A percentile compares a stretch with the other conserved stretches of the same genome.
phyloP scores from a whole-genome alignment of 129 eudicot species.

The Oenanthe sinensis region DNA sequence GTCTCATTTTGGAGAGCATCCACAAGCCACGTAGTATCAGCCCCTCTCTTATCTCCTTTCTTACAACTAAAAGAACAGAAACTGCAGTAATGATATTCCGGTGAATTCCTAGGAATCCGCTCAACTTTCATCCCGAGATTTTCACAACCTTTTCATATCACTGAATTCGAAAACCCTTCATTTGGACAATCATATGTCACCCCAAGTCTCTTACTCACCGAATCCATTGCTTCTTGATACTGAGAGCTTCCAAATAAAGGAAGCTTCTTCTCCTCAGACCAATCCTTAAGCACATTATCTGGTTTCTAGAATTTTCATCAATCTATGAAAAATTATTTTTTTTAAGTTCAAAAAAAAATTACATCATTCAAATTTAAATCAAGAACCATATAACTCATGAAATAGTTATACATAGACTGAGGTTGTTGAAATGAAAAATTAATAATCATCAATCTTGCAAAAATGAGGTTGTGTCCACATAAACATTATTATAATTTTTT shows the following conservation, averaged over 20 bases:
- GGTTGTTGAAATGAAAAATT: too few species aligned
- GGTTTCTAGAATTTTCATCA: conserved; percentile 66
- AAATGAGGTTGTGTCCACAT: too few species aligned
- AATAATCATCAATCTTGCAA: too few species aligned
- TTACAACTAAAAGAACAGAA: conserved; percentile 78
- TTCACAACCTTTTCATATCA: conserved; percentile 60
- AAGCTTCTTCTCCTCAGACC: too few species aligned
- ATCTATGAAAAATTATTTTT: conserved; percentile 30
- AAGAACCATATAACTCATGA: neutral
- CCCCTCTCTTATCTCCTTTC: conserved; percentile 75
- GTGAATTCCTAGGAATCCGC: conserved; percentile 49
- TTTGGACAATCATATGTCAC: conserved; percentile 37
- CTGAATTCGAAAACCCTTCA: conserved; percentile 70
- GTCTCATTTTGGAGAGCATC: conserved; percentile 55
- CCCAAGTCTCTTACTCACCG: conserved; percentile 59
- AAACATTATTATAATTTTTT: too few species aligned
- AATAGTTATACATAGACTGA: neutral
- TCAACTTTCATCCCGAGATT: conserved; percentile 56
- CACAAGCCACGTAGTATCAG: conserved; percentile 84
- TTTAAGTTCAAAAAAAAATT: neutral
- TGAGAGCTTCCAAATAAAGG: too few species aligned
- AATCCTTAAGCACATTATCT: conserved; percentile 68
- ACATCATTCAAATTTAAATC: neutral
- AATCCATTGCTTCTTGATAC: conserved; percentile 91
- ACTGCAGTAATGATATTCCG: conserved; percentile 74